These are phyloP conservation scores for Glebionis coronaria DNA, from an alignment of 129 eudicot genomes.

Conservation along the genomic window DNA sequence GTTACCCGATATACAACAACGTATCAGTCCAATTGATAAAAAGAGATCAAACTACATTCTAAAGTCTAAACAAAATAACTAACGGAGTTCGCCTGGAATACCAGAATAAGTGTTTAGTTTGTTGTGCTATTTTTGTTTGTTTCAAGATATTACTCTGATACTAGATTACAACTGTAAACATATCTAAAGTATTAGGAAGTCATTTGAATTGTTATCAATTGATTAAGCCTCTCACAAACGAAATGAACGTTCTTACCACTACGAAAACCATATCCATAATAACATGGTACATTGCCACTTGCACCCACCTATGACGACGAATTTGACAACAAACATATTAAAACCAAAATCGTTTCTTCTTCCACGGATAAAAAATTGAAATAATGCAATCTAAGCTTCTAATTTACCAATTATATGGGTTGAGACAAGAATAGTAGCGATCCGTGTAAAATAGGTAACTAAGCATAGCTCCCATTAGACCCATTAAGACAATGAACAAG, in stretches of 20 bases:
- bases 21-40: neutral
- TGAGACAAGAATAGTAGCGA: neutral
- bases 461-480: neutral
- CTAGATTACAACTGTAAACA: neutral
- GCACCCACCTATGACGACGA: neutral
- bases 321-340: neutral
- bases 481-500: neutral
- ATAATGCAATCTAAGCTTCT: too few relatives aligned
- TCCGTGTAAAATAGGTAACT: neutral
- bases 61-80: too few relatives aligned
- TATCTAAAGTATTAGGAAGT: neutral
- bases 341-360: neutral
- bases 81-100: too few relatives aligned
- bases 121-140: too few relatives aligned
- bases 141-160: too few relatives aligned
- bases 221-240: neutral
- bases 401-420: neutral
- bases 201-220: neutral
- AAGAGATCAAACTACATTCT: neutral
- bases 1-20: constrained; percentile 2
- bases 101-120: too few relatives aligned
- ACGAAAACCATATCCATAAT: neutral
- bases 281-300: neutral
- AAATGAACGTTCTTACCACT: neutral
- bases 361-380: too few relatives aligned